Evolutionary conservation across 2,329 filamentous ascomycete genomes (phyloP), one percentile per base, ranked within the genome.

Genomic region (Aspergillus novofumigatus): DNA sequence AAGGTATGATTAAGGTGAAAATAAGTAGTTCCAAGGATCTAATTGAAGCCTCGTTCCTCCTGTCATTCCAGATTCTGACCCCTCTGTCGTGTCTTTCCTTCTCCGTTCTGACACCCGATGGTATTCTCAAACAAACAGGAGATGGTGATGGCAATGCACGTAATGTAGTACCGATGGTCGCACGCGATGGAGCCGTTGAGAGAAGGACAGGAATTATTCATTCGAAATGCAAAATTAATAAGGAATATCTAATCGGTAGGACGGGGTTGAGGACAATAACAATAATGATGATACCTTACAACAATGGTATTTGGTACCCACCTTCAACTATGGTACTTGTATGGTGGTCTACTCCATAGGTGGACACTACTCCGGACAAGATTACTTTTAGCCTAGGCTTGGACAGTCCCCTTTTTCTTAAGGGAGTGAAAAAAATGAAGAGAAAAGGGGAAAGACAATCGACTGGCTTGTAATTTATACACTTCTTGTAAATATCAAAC

Each of bases 301-400:
- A 53, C 53, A 53, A 59, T 65, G 58, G 63, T 64, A 62, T 63
- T 61, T 60, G 52, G 55, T 53, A 57, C 62, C 56, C 59, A 58
- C 60, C 60, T 55, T 51, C 47, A 54, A 52, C 54, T 61, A 54
- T 44, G 61, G 59, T 35, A 17, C 32, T 35, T 35, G 32, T 35
- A 59, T 60, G 58, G 42, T 38, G 60, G 58, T 55, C 54, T 35
- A 11, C 28, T 11, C 28, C 28, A 3, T 11, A 32, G 29, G 58
- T 62, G 58, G 60, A 42, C 53, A 55, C 55, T 21, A 17, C 32
- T 14, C 11, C 10, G 29, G 4, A 32, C 29, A 14, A 38, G 32
- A 17, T 6, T n/a, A 38, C 32, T 38, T 17, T 38, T 38, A 38
- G 32, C 32, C 32, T 38, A 38, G 32, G 14, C 5, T 38, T 17